Percentiles rank a stretch among this genome's conserved stretches.
Conservation (phyloP, 352 stramenopile genomes). For the Pilasporangium apinafurcum region DNA sequence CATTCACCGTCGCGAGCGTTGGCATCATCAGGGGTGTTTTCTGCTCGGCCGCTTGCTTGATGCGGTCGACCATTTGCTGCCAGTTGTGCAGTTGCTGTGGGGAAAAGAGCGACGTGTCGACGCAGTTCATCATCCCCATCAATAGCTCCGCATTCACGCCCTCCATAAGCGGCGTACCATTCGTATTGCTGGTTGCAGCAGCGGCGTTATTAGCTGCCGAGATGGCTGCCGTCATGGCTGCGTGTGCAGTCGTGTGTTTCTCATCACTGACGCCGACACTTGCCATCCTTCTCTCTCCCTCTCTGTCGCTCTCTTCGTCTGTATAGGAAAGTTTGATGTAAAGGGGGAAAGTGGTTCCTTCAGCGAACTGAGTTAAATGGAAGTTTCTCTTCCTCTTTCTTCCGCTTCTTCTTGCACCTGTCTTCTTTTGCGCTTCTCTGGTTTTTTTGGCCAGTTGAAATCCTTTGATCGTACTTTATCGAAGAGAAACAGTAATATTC, state of each 20-base stretch:
- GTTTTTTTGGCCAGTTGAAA: too few relatives aligned
- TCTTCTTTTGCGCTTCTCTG: too few relatives aligned
- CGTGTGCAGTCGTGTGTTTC: too few relatives aligned
- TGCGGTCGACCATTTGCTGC: conserved; percentile 69
- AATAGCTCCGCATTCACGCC: conserved; percentile 70
- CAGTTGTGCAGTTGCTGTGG: conserved; percentile 65
- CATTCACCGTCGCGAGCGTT: conserved; percentile 17
- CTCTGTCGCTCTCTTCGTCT: background rate
- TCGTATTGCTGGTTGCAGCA: background rate
- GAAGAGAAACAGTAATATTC: background rate
- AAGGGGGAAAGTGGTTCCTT: conserved; percentile 2
- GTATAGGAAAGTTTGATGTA: background rate
- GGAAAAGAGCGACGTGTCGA: conserved; percentile 79
- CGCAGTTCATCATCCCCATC: conserved; percentile 83
- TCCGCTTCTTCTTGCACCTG: too few relatives aligned
- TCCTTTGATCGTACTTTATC: background rate
- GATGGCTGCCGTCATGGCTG: too few relatives aligned
- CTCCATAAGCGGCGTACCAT: conserved; percentile 1
- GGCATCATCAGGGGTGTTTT: conserved; percentile 24
- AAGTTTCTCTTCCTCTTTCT: too few relatives aligned
- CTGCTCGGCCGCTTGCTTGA: conserved; percentile 43
- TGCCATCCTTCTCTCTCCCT: background rate
- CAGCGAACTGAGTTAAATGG: too few relatives aligned
- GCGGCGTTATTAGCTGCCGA: too few relatives aligned
- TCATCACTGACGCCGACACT: too few relatives aligned